Evolutionary conservation across 768 basidiomycete genomes (phyloP), one percentile per base, ranked within the genome.

Genomic region (Boletus bicolor): DNA sequence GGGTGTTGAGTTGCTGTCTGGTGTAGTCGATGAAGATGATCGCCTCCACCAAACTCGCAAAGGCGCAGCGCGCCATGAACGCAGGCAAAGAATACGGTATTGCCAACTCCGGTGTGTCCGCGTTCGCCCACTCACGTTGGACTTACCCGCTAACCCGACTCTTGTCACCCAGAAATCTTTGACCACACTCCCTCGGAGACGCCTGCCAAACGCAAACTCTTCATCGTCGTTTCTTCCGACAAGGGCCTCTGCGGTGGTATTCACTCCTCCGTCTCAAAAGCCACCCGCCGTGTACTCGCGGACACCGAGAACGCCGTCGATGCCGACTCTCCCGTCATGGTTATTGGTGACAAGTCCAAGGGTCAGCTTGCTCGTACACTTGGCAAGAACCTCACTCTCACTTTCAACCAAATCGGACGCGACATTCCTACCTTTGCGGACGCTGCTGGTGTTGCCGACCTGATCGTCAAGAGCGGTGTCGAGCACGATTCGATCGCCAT

Each of bases 201-300:
- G 41, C 77, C 85, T 21, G 78, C 83, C 44, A 79, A 85, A 68
- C 85, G 82, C 71, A 91, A 89, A 70, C 92, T 98, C 63, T 94
- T 96, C 79, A 72, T 98, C 63, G 92, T 95, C 71, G 75, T 97
- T 68, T 97, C 96, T 44, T 98, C 96, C 53, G 96, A 98, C 86
- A 94, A 95, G 77, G 96, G 97, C 76, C 91, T 99, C 55, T 99
- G 96, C 70, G 96, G 97, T 77, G 96, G 97, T 82, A 96, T 99
- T 68, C 96, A 98, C 80, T 98, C 96, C 41, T 93, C 93, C 51
- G 91, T 98, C 69, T 82, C 89, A 64, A 97, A 98, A 76, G 84
- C 85, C 53, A 90, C 93, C 49, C 90, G 91, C 63, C 83, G 82
- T 54, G 87, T 82, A 32, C 67, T 95, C 53, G 75, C 71, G 32